Evolutionary conservation across 2,329 filamentous ascomycete genomes (phyloP).

Genomic region (Hypoxylon sp.): DNA sequence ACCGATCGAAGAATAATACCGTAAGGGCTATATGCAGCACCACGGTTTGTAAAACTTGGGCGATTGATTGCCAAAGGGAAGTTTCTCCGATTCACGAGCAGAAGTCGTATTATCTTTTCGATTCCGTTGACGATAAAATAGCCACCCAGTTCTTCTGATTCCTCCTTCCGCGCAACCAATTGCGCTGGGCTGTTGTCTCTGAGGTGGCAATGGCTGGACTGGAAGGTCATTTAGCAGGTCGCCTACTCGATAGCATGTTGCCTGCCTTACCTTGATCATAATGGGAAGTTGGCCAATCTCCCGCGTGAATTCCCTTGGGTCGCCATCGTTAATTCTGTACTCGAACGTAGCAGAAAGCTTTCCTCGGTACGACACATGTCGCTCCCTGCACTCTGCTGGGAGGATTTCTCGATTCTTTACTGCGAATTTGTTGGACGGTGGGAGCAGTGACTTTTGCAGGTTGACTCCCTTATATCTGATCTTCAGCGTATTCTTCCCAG

Average conservation of each 20-base stretch:
- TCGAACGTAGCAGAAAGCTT: constrained; percentile 84
- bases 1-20: constrained; percentile 93
- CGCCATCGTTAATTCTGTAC: constrained; percentile 85
- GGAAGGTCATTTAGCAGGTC: constrained; percentile 27
- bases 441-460: constrained; percentile 82
- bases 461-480: constrained; percentile 83
- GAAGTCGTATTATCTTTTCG: constrained; percentile 93
- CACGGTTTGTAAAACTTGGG: constrained; percentile 87
- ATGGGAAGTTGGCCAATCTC: constrained; percentile 90
- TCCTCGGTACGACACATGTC: constrained; percentile 90
- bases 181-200: constrained; percentile 83
- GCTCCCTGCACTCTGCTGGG: constrained; percentile 92
- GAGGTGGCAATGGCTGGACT: constrained; percentile 91
- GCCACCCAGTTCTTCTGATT: constrained; percentile 93
- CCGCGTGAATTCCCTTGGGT: constrained; percentile 80
- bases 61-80: constrained; percentile 95
- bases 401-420: constrained; percentile 80
- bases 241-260: not conserved
- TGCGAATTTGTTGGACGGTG: constrained; percentile 83
- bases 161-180: constrained; percentile 87
- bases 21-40: constrained; percentile 84
- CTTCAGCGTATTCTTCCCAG: constrained; percentile 75
- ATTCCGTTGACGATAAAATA: constrained; percentile 99
- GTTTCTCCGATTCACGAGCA: constrained; percentile 89
- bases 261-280: constrained; percentile 79